phyloP scores from a whole-genome alignment of 1,139 yeast genomes.

The Candida sanyaensis region DNA sequence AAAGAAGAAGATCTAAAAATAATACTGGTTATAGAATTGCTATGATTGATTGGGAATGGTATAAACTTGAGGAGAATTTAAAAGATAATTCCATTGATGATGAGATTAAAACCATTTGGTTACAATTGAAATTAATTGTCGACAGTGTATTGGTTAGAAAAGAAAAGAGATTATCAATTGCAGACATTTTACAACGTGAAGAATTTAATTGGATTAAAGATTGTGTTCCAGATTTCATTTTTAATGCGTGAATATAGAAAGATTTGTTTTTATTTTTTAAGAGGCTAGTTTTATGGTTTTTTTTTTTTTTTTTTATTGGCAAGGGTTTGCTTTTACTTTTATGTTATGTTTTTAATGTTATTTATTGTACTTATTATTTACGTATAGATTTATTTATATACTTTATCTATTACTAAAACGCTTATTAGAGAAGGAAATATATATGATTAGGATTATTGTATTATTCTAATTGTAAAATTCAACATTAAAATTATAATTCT shows the following conservation, averaged over 20 bases:
- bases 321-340: too few species aligned
- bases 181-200: slow-evolving; percentile 14
- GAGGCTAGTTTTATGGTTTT: neutral
- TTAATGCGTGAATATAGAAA: slow-evolving; percentile 1
- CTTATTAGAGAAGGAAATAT: neutral
- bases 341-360: neutral
- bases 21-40: slow-evolving; percentile 89
- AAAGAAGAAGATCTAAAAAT: slow-evolving; percentile 51
- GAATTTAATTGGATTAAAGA: slow-evolving; percentile 25
- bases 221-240: slow-evolving; percentile 16
- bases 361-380: neutral
- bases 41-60: slow-evolving; percentile 92
- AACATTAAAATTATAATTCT: neutral
- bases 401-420: neutral
- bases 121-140: slow-evolving; percentile 30
- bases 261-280: neutral
- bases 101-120: slow-evolving; percentile 25
- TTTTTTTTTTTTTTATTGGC: neutral
- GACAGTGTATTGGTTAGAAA: slow-evolving; percentile 41
- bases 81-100: slow-evolving; percentile 12
- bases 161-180: slow-evolving; percentile 28
- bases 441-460: neutral
- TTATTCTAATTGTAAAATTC: neutral
- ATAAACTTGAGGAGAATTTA: slow-evolving; percentile 17
- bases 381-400: neutral